A percentile compares a stretch with the other conserved stretches of the same genome.
Conservation (phyloP, 83 land plant species). For the Picea abies region DNA sequence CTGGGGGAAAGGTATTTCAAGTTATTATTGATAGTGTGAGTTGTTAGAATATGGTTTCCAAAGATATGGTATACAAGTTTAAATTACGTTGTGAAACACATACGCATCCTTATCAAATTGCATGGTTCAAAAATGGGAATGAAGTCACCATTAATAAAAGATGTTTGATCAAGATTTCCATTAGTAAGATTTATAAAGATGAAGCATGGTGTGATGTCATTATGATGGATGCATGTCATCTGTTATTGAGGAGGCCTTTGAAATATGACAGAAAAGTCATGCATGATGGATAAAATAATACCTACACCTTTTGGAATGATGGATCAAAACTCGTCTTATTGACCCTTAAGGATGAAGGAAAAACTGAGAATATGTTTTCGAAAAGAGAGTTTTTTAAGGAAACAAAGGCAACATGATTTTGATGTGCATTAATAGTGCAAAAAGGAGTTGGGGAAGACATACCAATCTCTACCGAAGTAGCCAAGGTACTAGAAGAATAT, state of each 20-base stretch:
- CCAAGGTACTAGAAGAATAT: too few relatives aligned
- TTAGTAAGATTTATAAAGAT: background rate
- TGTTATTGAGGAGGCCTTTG: background rate
- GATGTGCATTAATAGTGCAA: too few relatives aligned
- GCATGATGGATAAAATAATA: too few relatives aligned
- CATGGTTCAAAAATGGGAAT: background rate
- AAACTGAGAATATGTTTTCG: too few relatives aligned
- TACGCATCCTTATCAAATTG: background rate
- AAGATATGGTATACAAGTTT: background rate
- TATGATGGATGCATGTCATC: background rate
- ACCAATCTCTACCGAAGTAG: too few relatives aligned
- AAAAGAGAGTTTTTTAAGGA: too few relatives aligned
- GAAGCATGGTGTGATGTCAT: background rate
- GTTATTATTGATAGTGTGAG: background rate
- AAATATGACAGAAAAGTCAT: too few relatives aligned
- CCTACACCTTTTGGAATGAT: too few relatives aligned
- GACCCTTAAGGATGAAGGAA: too few relatives aligned
- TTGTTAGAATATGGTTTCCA: background rate
- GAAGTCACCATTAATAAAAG: background rate
- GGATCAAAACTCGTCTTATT: too few relatives aligned
- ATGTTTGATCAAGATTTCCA: background rate
- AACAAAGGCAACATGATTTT: too few relatives aligned
- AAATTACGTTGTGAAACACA: background rate
- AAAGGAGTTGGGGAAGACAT: too few relatives aligned
- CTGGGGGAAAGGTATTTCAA: background rate